A percentile compares a stretch with the other conserved stretches of the same genome.
Conservation (phyloP, 2,329 filamentous ascomycete species). For the Pestalotiopsis sp. region DNA sequence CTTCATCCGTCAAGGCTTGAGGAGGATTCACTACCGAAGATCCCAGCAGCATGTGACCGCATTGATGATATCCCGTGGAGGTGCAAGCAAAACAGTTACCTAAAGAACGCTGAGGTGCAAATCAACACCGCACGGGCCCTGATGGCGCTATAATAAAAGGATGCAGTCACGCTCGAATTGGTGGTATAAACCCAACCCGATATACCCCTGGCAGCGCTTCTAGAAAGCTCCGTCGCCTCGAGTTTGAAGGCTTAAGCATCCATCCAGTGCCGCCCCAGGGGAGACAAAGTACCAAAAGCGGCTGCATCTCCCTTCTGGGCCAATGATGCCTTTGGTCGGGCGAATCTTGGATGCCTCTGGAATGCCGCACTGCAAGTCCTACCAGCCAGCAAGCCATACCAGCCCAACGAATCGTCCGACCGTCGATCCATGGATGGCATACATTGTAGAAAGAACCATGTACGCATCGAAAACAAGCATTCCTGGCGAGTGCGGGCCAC, state of each 20-base stretch:
- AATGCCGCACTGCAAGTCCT: neutral
- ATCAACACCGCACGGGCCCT: constrained; percentile 3
- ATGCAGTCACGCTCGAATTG: neutral
- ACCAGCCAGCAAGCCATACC: neutral
- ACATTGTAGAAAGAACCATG: neutral
- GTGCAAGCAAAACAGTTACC: constrained; percentile 1
- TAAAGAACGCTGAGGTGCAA: neutral
- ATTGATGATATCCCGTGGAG: neutral
- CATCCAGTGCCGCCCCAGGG: neutral
- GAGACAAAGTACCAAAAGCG: neutral
- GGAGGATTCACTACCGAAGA: neutral
- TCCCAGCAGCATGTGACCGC: neutral
- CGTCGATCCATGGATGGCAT: neutral
- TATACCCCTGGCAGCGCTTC: constrained; percentile 4
- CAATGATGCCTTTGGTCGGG: neutral
- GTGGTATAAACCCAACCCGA: constrained; percentile 1
- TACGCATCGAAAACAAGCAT: neutral
- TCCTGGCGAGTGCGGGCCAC: neutral
- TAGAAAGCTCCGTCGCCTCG: constrained; percentile 1
- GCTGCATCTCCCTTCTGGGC: neutral
- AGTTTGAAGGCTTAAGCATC: neutral
- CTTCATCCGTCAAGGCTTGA: neutral
- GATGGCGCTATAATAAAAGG: constrained; percentile 5
- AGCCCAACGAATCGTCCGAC: neutral
- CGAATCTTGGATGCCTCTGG: neutral